Conservation (phyloP, 208 protist genomes). For the Crithidia fasciculata region DNA sequence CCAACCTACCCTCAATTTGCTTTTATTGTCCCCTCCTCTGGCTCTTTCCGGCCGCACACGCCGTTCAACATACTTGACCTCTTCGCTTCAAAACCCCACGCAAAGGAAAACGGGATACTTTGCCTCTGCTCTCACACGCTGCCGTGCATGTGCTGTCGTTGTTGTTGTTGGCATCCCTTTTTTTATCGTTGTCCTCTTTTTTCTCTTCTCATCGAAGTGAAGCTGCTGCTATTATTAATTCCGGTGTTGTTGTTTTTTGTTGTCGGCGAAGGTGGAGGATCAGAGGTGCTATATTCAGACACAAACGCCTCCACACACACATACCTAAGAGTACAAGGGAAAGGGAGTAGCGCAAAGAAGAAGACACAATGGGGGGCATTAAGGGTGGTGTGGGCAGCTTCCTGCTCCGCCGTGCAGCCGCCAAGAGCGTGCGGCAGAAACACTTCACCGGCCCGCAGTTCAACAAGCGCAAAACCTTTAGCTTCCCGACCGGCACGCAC, state of each 20-base stretch:
- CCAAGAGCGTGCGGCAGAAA: conserved; percentile 73
- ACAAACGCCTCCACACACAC: no score
- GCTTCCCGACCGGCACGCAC: conserved; percentile 65
- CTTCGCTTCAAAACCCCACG: no score
- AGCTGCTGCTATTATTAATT: neutral
- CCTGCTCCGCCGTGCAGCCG: conserved; percentile 65
- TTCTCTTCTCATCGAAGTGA: no score
- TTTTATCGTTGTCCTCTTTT: no score
- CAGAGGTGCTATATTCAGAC: neutral
- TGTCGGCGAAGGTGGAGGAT: neutral
- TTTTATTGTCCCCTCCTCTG: no score
- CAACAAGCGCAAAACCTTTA: conserved; percentile 79
- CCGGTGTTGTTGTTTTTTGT: neutral
- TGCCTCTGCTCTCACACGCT: no score
- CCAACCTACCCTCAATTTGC: no score
- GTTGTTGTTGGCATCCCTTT: neutral
- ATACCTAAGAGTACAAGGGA: no score
- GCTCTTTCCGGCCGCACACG: no score
- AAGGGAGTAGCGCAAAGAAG: neutral
- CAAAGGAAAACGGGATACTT: no score
- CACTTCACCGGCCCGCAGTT: conserved; percentile 83
- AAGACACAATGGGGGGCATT: conserved; percentile 50
- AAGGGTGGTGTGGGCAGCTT: conserved; percentile 85
- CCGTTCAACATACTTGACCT: no score
- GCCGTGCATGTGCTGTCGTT: neutral